A percentile compares a stretch with the other conserved stretches of the same genome.
Evolutionary conservation across 257 asterid genomes (phyloP).

Genomic region (Gardenia jasminoides): DNA sequence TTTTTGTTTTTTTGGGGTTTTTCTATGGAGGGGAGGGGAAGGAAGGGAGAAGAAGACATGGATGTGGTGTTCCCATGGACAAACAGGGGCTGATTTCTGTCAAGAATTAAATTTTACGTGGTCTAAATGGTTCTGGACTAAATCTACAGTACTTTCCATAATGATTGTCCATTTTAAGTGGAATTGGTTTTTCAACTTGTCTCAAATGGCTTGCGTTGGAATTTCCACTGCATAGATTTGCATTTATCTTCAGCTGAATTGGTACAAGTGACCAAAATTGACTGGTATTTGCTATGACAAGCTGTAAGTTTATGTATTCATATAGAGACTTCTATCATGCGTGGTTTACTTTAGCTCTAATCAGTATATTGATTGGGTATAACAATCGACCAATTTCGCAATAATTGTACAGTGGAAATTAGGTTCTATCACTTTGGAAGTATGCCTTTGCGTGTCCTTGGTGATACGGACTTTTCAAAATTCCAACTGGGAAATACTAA

Average conservation of each 20-base stretch:
- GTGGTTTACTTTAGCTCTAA: background rate
- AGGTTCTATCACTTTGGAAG: slow-evolving; percentile 7
- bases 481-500: background rate
- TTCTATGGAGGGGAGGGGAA: too few relatives aligned
- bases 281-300: too few relatives aligned
- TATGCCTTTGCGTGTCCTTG: slow-evolving; percentile 18
- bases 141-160: background rate
- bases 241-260: too few relatives aligned
- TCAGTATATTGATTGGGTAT: background rate
- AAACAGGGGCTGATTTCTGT: background rate
- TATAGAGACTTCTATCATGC: too few relatives aligned
- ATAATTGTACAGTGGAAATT: background rate
- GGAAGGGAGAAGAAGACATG: too few relatives aligned
- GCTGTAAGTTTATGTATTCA: too few relatives aligned
- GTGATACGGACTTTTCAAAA: background rate
- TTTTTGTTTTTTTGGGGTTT: background rate
- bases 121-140: too few relatives aligned
- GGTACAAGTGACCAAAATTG: too few relatives aligned
- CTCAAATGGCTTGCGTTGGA: too few relatives aligned
- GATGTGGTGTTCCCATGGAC: background rate
- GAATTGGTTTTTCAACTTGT: too few relatives aligned
- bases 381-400: slow-evolving; percentile 7
- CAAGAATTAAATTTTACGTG: background rate
- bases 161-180: too few relatives aligned
- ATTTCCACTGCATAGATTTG: too few relatives aligned